Evolutionary conservation across 371 early-diverging fungal genomes (phyloP).

Genomic region (Rhizopus delemar): DNA sequence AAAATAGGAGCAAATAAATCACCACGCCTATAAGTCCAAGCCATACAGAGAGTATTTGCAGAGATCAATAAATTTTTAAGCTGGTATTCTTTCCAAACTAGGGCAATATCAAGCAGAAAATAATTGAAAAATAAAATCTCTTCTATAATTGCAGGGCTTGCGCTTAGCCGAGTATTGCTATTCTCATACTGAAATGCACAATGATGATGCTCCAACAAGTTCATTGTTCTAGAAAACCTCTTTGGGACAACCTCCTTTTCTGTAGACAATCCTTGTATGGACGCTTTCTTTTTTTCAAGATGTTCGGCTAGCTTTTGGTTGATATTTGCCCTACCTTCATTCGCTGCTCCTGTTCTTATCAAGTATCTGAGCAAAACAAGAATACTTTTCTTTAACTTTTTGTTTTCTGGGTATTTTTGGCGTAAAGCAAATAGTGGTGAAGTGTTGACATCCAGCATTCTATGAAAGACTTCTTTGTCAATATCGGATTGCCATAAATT

Average conservation of each 20-base stretch:
- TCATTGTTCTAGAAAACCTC: neutral
- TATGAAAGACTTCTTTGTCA: constrained; percentile 24
- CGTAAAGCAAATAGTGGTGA: constrained; percentile 31
- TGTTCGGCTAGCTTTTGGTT: neutral
- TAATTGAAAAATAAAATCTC: constrained; percentile 29
- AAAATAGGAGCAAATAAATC: constrained; percentile 30
- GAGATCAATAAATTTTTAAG: constrained; percentile 7
- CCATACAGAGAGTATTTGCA: constrained; percentile 12
- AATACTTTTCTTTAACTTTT: constrained; percentile 18
- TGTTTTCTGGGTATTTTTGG: constrained; percentile 10
- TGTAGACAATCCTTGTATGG: neutral
- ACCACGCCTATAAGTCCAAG: constrained; percentile 22
- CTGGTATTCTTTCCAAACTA: constrained; percentile 15
- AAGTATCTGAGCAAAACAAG: constrained; percentile 26
- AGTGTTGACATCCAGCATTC: constrained; percentile 16
- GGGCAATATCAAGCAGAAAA: constrained; percentile 30
- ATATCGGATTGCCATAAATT: constrained; percentile 26
- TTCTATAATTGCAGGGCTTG: constrained; percentile 6
- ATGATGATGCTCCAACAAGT: neutral
- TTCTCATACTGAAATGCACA: neutral
- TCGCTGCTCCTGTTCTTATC: neutral
- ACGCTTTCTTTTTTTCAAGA: neutral
- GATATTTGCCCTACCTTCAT: neutral
- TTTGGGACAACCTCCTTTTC: neutral
- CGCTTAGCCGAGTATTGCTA: neutral